Conservation (phyloP, 441 rosid species). For the Corymbia calophylla region DNA sequence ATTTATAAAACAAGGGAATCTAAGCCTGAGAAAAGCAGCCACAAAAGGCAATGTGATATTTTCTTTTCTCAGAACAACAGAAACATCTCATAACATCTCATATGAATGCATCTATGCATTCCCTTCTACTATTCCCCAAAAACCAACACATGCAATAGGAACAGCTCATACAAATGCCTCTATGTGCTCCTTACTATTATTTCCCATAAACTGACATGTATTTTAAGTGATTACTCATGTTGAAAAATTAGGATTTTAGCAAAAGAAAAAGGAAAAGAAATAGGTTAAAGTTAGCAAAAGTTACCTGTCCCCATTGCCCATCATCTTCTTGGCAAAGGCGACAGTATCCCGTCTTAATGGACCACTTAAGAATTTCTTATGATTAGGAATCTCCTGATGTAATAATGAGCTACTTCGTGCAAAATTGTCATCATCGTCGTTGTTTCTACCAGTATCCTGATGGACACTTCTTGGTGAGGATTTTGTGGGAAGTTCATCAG, state of each 20-base stretch:
- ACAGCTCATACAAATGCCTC: not conserved
- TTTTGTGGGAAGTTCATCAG: conserved; percentile 30
- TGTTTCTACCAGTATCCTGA: conserved; percentile 35
- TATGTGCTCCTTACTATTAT: not conserved
- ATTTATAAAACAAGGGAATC: not conserved
- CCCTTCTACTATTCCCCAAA: not conserved
- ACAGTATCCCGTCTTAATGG: conserved; percentile 53
- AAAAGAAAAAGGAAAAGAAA: not conserved
- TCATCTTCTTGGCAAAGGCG: conserved; percentile 45
- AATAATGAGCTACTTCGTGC: conserved; percentile 36
- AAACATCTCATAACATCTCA: not conserved
- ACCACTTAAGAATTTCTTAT: conserved; percentile 56
- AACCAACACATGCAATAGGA: not conserved
- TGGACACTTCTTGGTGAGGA: conserved; percentile 29
- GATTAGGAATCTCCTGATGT: conserved; percentile 34
- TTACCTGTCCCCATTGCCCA: conserved; percentile 66
- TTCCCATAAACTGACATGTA: not conserved
- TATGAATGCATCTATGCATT: not conserved
- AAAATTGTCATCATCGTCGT: conserved; percentile 35
- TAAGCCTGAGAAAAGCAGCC: not conserved
- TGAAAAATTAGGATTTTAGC: not conserved
- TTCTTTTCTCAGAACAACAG: not conserved
- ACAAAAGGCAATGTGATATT: not conserved
- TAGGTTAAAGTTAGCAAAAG: conserved; percentile 6
- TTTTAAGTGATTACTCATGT: not conserved